phyloP scores from a whole-genome alignment of 805 yeast species.

The Candida railenensis region DNA sequence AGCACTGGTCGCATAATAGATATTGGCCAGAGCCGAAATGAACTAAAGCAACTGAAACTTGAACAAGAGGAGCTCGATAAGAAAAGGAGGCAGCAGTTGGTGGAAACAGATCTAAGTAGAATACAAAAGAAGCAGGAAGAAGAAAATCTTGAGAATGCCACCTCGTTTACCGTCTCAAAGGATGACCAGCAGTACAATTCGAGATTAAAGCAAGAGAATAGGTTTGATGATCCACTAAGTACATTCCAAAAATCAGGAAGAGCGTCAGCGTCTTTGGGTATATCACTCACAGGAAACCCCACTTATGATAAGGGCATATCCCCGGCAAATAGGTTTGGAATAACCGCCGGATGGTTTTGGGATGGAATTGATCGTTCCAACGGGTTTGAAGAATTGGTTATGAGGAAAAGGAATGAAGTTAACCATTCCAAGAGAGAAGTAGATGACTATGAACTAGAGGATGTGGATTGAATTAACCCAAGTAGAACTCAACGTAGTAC shows the following conservation, averaged over 20 bases:
- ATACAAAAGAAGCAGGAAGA: slow-evolving; percentile 37
- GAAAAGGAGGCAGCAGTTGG: slow-evolving; percentile 12
- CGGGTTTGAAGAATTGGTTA: slow-evolving; percentile 74
- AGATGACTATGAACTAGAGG: slow-evolving; percentile 17
- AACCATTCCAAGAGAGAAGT: slow-evolving; percentile 17
- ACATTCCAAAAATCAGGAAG: slow-evolving; percentile 4
- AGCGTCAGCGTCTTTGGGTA: slow-evolving; percentile 17
- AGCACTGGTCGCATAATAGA: slow-evolving; percentile 55
- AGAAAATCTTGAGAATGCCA: slow-evolving; percentile 22
- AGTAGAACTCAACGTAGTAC: too few species aligned
- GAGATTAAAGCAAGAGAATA: slow-evolving; percentile 26
- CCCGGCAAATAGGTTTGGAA: slow-evolving; percentile 71
- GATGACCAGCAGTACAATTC: slow-evolving; percentile 39
- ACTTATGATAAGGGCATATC: slow-evolving; percentile 49
- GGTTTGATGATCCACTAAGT: slow-evolving; percentile 63
- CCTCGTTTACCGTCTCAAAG: slow-evolving; percentile 21
- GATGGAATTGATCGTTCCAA: slow-evolving; percentile 83
- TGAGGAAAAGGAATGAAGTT: slow-evolving; percentile 36
- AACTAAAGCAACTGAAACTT: slow-evolving; percentile 9
- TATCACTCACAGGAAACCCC: slow-evolving; percentile 46
- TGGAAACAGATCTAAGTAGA: slow-evolving; percentile 33
- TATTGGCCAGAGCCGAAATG: slow-evolving; percentile 24
- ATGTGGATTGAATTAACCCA: not conserved
- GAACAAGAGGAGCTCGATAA: slow-evolving; percentile 21
- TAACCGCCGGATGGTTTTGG: slow-evolving; percentile 83